Conservation (phyloP, 495 filamentous ascomycete genomes). For the Neurospora pannonica region DNA sequence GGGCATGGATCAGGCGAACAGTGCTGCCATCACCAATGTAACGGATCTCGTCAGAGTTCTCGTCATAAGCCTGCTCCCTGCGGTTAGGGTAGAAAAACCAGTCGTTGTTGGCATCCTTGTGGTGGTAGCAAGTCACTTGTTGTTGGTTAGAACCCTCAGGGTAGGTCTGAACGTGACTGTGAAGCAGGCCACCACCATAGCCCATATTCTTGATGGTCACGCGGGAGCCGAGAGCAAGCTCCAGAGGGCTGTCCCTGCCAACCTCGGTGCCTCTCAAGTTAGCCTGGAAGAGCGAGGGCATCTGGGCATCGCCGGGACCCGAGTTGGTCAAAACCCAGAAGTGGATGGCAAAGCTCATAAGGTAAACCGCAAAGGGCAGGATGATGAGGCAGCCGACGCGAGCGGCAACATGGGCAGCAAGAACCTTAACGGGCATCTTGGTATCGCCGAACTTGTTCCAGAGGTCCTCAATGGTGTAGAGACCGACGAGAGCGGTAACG, state of each 20-base stretch:
- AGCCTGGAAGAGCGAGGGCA: conserved; percentile 98
- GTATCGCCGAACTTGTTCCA: conserved; percentile 97
- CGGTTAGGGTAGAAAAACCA: conserved; percentile 98
- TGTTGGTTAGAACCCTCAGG: conserved; percentile 92
- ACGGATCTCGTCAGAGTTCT: conserved; percentile 54
- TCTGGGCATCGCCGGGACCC: conserved; percentile 94
- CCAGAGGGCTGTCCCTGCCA: conserved; percentile 84
- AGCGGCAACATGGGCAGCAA: conserved; percentile 68
- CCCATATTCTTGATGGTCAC: conserved; percentile 99
- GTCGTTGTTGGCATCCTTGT: conserved; percentile 99
- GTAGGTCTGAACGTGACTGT: conserved; percentile 91
- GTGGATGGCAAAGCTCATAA: conserved; percentile 89
- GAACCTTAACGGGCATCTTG: conserved; percentile 69
- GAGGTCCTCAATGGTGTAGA: conserved; percentile 93
- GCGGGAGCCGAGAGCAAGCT: conserved; percentile 79
- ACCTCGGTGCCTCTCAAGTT: conserved; percentile 91
- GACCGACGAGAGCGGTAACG: conserved; percentile 83
- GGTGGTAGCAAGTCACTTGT: conserved; percentile 97
- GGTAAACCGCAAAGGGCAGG: conserved; percentile 78
- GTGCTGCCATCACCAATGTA: conserved; percentile 70
- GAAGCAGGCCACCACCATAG: conserved; percentile 93
- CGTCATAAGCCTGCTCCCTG: conserved; percentile 47
- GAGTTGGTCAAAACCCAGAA: conserved; percentile 89
- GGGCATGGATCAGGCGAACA: conserved; percentile 85
- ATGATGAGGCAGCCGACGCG: conserved; percentile 82